Evolutionary conservation across 495 filamentous ascomycete genomes (phyloP).

Genomic region (Xylaria acuta): DNA sequence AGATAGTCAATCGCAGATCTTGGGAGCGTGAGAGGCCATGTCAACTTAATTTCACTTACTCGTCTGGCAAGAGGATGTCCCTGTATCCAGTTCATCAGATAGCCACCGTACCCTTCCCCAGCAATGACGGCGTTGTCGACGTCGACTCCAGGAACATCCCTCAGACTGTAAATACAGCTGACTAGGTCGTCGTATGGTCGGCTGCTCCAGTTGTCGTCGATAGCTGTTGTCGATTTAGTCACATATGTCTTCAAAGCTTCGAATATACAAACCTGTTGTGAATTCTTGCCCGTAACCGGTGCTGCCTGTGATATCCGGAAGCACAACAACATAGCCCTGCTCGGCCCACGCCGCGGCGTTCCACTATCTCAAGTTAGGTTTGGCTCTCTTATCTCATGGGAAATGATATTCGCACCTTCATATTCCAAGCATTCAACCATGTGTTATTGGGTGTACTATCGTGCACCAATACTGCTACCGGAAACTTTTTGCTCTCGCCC

Average conservation of each 20-base stretch:
- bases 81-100: conserved; percentile 41
- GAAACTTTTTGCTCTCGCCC: conserved; percentile 38
- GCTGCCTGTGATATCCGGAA: conserved; percentile 41
- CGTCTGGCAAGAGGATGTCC: conserved; percentile 36
- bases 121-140: conserved; percentile 34
- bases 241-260: neutral
- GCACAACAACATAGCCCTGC: conserved; percentile 43
- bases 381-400: neutral
- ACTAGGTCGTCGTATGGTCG: conserved; percentile 39
- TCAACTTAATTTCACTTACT: conserved; percentile 22
- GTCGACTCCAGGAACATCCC: conserved; percentile 36
- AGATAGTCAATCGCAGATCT: neutral
- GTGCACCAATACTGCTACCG: conserved; percentile 38
- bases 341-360: conserved; percentile 36
- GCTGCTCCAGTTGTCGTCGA: conserved; percentile 32
- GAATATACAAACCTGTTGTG: conserved; percentile 28
- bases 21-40: neutral
- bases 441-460: conserved; percentile 25
- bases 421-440: conserved; percentile 36
- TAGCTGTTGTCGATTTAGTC: conserved; percentile 22
- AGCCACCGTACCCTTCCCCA: conserved; percentile 37
- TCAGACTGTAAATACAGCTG: conserved; percentile 37
- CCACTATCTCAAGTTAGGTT: conserved; percentile 17
- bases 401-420: conserved; percentile 24
- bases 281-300: conserved; percentile 37